Base-by-base conservation (phyloP, 768 basidiomycete species). In the Lentinus tigrinus region DNA sequence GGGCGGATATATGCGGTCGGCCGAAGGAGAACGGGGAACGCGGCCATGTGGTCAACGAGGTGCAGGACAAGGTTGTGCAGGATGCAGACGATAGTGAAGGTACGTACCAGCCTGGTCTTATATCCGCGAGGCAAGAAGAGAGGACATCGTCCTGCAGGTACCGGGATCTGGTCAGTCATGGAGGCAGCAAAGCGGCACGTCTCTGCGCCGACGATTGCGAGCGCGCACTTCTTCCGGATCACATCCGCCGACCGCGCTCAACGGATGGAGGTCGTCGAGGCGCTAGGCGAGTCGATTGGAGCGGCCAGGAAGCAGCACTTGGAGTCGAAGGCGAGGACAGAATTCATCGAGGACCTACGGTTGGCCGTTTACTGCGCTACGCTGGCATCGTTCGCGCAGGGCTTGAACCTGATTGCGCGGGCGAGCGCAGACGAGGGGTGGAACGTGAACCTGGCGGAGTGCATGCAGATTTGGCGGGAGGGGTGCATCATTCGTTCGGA, bases 401-500 rank as follows among this genome's bases (percentile, higher is more conserved):
- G 63, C 13, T 39, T 64, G 52, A 62, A 67, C 53, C 38, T 66
- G 54, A 62, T 66, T 47, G 64, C 66, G 8, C 51, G 63, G n/a
- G 61, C 58, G 52, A 61, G 62, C 57, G 27, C 42, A 24, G 60
- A 64, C 42, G 61, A 63, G 46, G 61, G 57, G 10, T 67, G 65
- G 65, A 57, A 56, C 3, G 59, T 67, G 36, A 56, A 52, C 39
- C 44, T 63, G 34, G 58, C 47, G 10, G 50, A n/a, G 13, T 67
- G 65, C 54, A 42, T 67, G 9, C 40, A 53, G 34, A 64, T 67
- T 53, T 67, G 63, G 58, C 52, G 65, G 19, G 65, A 63, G 52
- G 65, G 65, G 36, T 67, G 61, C 46, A 67, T 64, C 50, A 67
- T 67, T 23, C 50, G 63, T n/a, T 64, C 61, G 16, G 65, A 67